A percentile compares a stretch with the other conserved stretches of the same genome.
Evolutionary conservation across 768 basidiomycete genomes (phyloP).

Genomic region (Lentinus tigrinus): DNA sequence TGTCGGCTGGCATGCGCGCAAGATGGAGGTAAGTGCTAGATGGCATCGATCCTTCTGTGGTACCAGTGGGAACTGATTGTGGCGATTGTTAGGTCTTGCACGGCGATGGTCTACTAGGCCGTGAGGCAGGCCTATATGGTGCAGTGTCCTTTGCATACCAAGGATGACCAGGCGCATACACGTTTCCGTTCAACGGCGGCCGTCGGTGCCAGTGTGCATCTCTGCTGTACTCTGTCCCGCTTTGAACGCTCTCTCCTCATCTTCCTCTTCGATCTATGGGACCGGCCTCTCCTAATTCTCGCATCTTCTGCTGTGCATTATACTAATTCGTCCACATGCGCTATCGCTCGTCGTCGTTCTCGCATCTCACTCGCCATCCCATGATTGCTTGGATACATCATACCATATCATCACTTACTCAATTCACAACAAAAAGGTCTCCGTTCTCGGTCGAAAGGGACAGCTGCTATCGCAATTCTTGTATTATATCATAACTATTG

Average conservation of each 20-base stretch:
- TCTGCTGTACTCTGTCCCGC: neutral
- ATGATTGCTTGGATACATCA: neutral
- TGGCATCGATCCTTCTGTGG: neutral
- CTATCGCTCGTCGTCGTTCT: neutral
- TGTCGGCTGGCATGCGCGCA: conserved; percentile 93
- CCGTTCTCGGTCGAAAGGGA: no score
- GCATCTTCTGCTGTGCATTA: neutral
- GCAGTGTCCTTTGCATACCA: conserved; percentile 95
- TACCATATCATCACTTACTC: neutral
- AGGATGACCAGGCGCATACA: conserved; percentile 50
- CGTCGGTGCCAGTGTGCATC: neutral
- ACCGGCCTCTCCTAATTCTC: no score
- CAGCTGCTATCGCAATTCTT: no score
- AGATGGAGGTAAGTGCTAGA: conserved; percentile 85
- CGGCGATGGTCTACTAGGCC: conserved; percentile 87
- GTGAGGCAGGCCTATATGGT: conserved; percentile 92
- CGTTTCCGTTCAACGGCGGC: neutral
- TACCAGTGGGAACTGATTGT: neutral
- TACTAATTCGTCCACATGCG: neutral
- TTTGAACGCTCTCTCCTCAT: no score
- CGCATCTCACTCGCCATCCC: neutral
- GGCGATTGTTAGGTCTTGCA: conserved; percentile 60
- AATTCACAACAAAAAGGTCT: no score
- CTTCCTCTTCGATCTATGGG: no score
- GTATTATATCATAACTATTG: no score